Evolutionary conservation across 345 rosid genomes (phyloP), one percentile per base, ranked within the genome.

Genomic region (Rhodomyrtus tomentosa): DNA sequence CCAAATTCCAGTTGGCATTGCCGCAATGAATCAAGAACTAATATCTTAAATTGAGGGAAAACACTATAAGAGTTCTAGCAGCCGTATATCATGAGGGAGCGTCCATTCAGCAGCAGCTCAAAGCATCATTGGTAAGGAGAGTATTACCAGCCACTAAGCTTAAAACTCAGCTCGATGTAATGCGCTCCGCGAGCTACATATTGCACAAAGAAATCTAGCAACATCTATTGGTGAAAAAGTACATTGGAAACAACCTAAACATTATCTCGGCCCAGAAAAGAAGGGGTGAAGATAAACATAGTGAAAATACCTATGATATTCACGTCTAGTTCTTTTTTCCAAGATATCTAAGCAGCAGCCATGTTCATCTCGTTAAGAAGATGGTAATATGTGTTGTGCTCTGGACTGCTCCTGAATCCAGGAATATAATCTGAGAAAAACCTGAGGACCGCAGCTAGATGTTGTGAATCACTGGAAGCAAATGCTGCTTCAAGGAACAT

Each of bases 361-460:
- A 89, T 55, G 88, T 85, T 92, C 92, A 94, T 95, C 88, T 98
- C 99, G 55, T 83, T 90, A 49, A 98, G 93, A 87, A 96, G 88
- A 51, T 88, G 90, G 87, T 84, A 87, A 86, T 91, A 98, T 1
- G 91, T 87, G 82, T 82, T 89, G 86, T 93, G 90, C 81, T 96
- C 99, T 1, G 92, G 20, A 73, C 96, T 92, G 87, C 86, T 92
- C 83, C 84, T 90, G 81, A 97, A 96, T 82, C 95, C 95, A 10
- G 98, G 98, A 84, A 88, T 87, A 84, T 94, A 88, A 86, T 98
- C 99, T 8, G 93, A 88, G 87, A 96, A 96, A 89, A 98, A 96
- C 87, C 99, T 93, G 84, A 98, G 89, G 55, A 96, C 97, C 4
- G 99, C 97, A 62, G 99, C 98, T 84, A 98, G 91, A 82, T 89